phyloP scores from a whole-genome alignment of 345 rosid genomes.

The Erucastrum elatum region DNA sequence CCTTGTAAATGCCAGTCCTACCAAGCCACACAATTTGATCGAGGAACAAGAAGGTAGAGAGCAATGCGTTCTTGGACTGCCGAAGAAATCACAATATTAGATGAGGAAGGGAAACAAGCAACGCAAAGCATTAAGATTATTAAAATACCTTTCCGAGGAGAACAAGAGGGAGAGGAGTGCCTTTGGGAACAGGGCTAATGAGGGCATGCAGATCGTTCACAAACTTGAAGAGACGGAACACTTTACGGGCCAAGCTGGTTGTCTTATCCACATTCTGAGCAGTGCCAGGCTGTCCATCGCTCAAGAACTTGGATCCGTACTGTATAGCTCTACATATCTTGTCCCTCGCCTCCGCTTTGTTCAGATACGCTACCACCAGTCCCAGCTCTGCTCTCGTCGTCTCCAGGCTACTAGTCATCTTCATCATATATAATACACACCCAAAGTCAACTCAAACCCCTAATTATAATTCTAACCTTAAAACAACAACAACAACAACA shows the following conservation, averaged over 20 bases:
- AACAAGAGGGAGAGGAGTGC: slow-evolving; percentile 88
- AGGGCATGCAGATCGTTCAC: slow-evolving; percentile 91
- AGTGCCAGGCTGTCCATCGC: slow-evolving; percentile 81
- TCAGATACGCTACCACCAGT: slow-evolving; percentile 76
- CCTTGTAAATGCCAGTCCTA: slow-evolving; percentile 94
- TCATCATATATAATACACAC: neutral
- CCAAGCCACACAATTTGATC: slow-evolving; percentile 97
- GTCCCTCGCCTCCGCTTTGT: slow-evolving; percentile 97
- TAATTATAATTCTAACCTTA: neutral
- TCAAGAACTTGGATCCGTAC: slow-evolving; percentile 88
- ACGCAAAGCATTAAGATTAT: neutral
- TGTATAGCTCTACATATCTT: slow-evolving; percentile 98
- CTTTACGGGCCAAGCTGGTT: slow-evolving; percentile 94
- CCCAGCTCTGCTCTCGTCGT: slow-evolving; percentile 91
- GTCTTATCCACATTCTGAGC: slow-evolving; percentile 93
- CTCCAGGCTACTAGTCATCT: slow-evolving; percentile 60
- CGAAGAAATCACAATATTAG: neutral
- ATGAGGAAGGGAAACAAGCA: neutral
- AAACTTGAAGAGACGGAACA: slow-evolving; percentile 95
- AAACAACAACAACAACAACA: neutral
- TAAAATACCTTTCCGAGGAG: slow-evolving; percentile 75
- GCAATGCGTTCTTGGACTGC: slow-evolving; percentile 89
- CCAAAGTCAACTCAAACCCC: neutral
- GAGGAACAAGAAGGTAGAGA: slow-evolving; percentile 91
- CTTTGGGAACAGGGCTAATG: slow-evolving; percentile 88